Evolutionary conservation across 2,329 filamentous ascomycete species (phyloP).

Genomic region (Aspergillus brunneoviolaceus): DNA sequence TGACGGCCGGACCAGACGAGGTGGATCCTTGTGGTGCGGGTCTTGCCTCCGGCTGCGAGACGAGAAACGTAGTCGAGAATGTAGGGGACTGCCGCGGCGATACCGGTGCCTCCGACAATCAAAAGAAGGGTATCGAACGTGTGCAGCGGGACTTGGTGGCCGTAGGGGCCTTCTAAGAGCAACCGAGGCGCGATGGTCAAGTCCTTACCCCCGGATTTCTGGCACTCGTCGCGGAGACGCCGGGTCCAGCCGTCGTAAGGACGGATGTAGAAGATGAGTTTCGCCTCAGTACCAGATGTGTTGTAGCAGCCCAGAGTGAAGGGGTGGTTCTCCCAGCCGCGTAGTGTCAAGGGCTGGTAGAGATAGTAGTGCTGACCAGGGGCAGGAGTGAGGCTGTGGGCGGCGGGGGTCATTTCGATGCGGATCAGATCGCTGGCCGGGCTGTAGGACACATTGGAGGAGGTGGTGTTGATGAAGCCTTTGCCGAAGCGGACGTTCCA

Average conservation of each 20-base stretch:
- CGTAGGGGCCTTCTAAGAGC: constrained; percentile 50
- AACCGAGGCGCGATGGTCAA: constrained; percentile 36
- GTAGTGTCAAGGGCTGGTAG: constrained; percentile 41
- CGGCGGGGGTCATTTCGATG: not conserved
- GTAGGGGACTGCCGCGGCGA: constrained; percentile 41
- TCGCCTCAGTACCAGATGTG: constrained; percentile 31
- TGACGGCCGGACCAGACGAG: constrained; percentile 25
- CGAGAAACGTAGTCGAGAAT: constrained; percentile 24
- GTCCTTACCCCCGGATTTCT: constrained; percentile 45
- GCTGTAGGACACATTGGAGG: not conserved
- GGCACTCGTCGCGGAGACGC: constrained; percentile 3
- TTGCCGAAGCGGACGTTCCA: constrained; percentile 22
- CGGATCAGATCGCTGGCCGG: not conserved
- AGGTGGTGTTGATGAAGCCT: not conserved
- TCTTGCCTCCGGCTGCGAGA: not conserved
- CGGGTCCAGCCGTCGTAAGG: constrained; percentile 34
- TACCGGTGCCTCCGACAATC: constrained; percentile 34
- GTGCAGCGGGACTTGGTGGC: constrained; percentile 38
- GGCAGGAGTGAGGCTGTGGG: not conserved
- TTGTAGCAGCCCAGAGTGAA: constrained; percentile 40
- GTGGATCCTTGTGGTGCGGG: constrained; percentile 8
- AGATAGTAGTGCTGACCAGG: constrained; percentile 50
- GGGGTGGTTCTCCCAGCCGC: constrained; percentile 51
- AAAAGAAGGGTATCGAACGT: constrained; percentile 52
- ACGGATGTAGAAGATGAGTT: constrained; percentile 17